These are phyloP conservation scores for Hygrophorus russula DNA, from an alignment of 768 basidiomycete genomes.

Conservation along the genomic window DNA sequence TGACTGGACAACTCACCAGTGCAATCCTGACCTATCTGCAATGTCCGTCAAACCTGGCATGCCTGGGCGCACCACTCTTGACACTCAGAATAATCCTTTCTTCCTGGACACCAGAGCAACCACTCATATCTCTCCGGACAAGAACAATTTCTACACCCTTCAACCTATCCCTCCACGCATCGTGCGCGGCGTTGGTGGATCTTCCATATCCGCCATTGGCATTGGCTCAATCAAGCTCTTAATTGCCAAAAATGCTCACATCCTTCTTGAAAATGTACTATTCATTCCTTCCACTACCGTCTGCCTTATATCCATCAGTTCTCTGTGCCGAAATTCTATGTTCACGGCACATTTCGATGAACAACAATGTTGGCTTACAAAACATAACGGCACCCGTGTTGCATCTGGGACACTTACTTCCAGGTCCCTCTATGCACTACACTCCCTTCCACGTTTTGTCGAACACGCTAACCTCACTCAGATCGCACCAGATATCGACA, in stretches of 20 bases:
- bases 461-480: slow-evolving; percentile 4
- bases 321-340: slow-evolving; percentile 2
- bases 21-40: slow-evolving; percentile 11
- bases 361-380: not conserved
- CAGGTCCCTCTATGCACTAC: slow-evolving; percentile 5
- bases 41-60: slow-evolving; percentile 8
- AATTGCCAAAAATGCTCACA: slow-evolving; percentile 1
- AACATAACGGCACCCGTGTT: slow-evolving; percentile 3
- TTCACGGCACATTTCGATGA: slow-evolving; percentile 4
- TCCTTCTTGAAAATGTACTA: slow-evolving; percentile 8
- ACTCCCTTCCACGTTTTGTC: not conserved
- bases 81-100: too few relatives aligned
- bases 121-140: too few relatives aligned
- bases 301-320: slow-evolving; percentile 11
- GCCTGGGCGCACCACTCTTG: slow-evolving; percentile 5
- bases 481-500: slow-evolving; percentile 4
- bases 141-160: too few relatives aligned
- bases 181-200: slow-evolving; percentile 11
- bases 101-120: too few relatives aligned
- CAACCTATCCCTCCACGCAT: too few relatives aligned
- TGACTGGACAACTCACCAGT: too few relatives aligned
- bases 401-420: slow-evolving; percentile 3
- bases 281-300: too few relatives aligned
- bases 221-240: slow-evolving; percentile 12
- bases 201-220: slow-evolving; percentile 9